A percentile compares a stretch with the other conserved stretches of the same genome.
phyloP scores from a whole-genome alignment of 495 filamentous ascomycete species.

The Schizothecium vesticola region DNA sequence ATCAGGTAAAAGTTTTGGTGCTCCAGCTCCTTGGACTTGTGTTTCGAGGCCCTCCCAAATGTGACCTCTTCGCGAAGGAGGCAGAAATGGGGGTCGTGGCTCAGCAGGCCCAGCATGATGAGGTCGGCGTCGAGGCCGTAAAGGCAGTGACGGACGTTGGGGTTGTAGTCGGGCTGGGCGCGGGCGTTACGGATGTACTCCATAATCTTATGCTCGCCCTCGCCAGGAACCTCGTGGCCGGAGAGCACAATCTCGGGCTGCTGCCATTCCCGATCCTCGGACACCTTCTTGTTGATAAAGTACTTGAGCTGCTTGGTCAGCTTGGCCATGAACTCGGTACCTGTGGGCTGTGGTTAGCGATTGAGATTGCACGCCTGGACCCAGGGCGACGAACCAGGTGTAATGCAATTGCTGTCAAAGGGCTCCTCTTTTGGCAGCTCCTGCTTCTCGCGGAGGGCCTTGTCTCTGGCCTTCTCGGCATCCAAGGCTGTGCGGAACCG shows the following conservation, averaged over 20 bases:
- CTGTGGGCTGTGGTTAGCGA: conserved; percentile 7
- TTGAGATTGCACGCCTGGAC: background rate
- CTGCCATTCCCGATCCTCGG: conserved; percentile 96
- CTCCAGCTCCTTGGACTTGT: conserved; percentile 91
- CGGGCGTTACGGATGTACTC: conserved; percentile 97
- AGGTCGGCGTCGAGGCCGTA: conserved; percentile 97
- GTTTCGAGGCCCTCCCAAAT: conserved; percentile 78
- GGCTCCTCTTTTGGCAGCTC: conserved; percentile 92
- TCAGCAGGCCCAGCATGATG: conserved; percentile 96
- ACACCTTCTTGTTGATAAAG: conserved; percentile 97
- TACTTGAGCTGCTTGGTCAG: conserved; percentile 92
- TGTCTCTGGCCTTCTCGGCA: conserved; percentile 80
- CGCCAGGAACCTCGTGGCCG: conserved; percentile 97
- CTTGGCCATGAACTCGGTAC: conserved; percentile 95
- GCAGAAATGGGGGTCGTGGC: conserved; percentile 98
- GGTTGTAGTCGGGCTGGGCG: conserved; percentile 85
- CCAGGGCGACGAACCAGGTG: conserved; percentile 53
- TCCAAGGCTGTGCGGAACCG: conserved; percentile 94
- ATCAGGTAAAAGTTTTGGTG: conserved; percentile 98
- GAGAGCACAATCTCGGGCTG: conserved; percentile 92
- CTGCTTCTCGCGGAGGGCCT: conserved; percentile 79
- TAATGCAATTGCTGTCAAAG: conserved; percentile 99
- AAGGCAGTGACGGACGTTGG: conserved; percentile 95
- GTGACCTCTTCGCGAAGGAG: conserved; percentile 96
- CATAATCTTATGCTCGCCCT: conserved; percentile 99